Base-by-base conservation (phyloP, 352 stramenopile genomes). In the Saprolegnia diclina region DNA sequence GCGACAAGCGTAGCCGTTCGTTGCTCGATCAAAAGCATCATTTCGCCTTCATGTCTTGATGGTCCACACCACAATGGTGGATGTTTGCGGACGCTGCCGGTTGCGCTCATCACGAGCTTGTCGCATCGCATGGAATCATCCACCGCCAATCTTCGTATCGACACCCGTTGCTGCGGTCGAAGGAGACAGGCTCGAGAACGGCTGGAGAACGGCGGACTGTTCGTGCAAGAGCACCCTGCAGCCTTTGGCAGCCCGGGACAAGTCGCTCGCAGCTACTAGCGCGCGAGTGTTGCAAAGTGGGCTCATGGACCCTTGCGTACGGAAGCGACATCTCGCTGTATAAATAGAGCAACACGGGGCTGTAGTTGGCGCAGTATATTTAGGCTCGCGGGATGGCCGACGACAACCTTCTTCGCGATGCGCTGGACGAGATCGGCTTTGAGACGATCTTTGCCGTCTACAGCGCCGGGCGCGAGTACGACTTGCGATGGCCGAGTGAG, bases 371-470 rank as follows among this genome's bases (percentile, higher is more conserved):
- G 29, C 29, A 35, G 29, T 56, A 56, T 56, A 56, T 56, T 29
- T 56, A 37, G 50, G 16, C 14, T 3, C 1, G 4, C 1, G 56
- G 2, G 11, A 64, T 52, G 37, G 56, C 14, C 11, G 40, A 64
- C 26, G 19, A 50, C 56, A 22, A 64, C 26, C 37, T 16, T 38
- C 87, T 80, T 19, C 11, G 11, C 35, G 24, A 59, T 7, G 52
- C n/a, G 24, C 35, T 59, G 57, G 80, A 89, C 62, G 87, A 78
- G 13, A 77, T 79, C n/a, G 79, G 83, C 66, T 90, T 90, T 50
- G 82, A 89, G 40, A 73, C 63, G 13, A 64, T 90, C 40, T 89
- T 89, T 53, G 59, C 65, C 0, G 73, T 76, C 52, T 89, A 89
- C 64, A 76, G 83, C 65, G 66, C 74, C 0, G 74, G 75, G 26